phyloP scores from a whole-genome alignment of 257 asterid species.

The Mentha longifolia region DNA sequence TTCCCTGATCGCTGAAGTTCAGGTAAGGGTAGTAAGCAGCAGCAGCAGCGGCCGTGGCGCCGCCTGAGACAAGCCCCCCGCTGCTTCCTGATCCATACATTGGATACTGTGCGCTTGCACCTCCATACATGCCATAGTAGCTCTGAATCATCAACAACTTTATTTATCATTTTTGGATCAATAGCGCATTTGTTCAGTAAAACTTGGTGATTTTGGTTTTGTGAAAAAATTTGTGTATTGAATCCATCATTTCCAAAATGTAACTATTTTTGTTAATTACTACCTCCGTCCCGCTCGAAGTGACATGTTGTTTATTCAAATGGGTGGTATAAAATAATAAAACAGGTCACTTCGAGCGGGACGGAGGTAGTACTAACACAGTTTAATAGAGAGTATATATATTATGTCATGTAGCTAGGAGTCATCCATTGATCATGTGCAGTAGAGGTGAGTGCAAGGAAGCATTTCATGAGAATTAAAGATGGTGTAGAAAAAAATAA shows the following conservation, averaged over 20 bases:
- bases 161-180: too few relatives aligned
- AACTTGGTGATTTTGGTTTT: neutral
- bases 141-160: constrained; percentile 34
- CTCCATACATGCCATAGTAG: constrained; percentile 83
- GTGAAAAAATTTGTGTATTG: too few relatives aligned
- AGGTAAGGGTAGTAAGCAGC: constrained; percentile 76
- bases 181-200: neutral
- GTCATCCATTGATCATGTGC: too few relatives aligned
- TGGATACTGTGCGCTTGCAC: constrained; percentile 65
- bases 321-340: too few relatives aligned
- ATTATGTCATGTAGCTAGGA: too few relatives aligned
- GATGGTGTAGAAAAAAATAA: neutral
- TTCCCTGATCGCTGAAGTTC: constrained; percentile 63
- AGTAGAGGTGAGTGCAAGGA: neutral
- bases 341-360: too few relatives aligned
- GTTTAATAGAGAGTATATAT: too few relatives aligned
- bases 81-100: constrained; percentile 67
- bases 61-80: constrained; percentile 56
- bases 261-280: too few relatives aligned
- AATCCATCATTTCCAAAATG: too few relatives aligned
- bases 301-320: too few relatives aligned
- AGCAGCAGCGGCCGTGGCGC: constrained; percentile 45
- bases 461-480: neutral
- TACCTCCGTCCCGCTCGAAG: too few relatives aligned
- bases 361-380: too few relatives aligned